These are phyloP conservation scores for Alternaria gaisen DNA, from an alignment of 2,329 filamentous ascomycete species.

Conservation along the genomic window DNA sequence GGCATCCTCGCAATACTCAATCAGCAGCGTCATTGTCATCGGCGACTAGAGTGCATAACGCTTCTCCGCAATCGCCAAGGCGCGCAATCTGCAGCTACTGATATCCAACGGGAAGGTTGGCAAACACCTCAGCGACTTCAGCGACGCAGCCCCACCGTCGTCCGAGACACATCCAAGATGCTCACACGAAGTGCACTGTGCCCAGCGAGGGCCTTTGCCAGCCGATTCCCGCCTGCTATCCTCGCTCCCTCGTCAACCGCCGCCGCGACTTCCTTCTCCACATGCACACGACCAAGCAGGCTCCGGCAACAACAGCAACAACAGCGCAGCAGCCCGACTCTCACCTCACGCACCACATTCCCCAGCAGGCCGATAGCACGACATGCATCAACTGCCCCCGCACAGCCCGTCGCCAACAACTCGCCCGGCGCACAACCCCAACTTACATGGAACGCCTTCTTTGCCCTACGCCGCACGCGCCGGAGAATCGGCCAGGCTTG, in stretches of 20 bases:
- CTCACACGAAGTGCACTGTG: conserved; percentile 44
- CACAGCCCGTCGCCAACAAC: conserved; percentile 24
- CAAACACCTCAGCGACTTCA: conserved; percentile 8
- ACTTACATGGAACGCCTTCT: conserved; percentile 85
- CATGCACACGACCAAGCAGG: conserved; percentile 38
- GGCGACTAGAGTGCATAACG: neutral
- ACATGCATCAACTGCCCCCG: conserved; percentile 36
- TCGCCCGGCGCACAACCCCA: conserved; percentile 31
- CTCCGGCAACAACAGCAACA: conserved; percentile 19
- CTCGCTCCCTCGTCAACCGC: conserved; percentile 32
- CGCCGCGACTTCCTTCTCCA: conserved; percentile 38
- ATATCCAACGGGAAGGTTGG: conserved; percentile 14
- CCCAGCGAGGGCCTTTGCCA: conserved; percentile 41
- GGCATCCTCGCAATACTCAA: neutral
- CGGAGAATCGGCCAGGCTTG: conserved; percentile 84
- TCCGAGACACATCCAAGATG: conserved; percentile 31
- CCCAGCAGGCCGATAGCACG: conserved; percentile 24
- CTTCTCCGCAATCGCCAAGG: conserved; percentile 15
- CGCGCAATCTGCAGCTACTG: conserved; percentile 9
- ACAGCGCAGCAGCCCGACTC: conserved; percentile 23
- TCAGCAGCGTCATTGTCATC: neutral
- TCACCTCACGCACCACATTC: conserved; percentile 17
- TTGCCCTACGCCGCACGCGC: conserved; percentile 85
- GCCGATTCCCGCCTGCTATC: conserved; percentile 39
- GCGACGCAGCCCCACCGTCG: conserved; percentile 6